Percentiles rank a stretch among this genome's conserved stretches.
Conservation (phyloP, 768 basidiomycete genomes). For the Mycena venus region DNA sequence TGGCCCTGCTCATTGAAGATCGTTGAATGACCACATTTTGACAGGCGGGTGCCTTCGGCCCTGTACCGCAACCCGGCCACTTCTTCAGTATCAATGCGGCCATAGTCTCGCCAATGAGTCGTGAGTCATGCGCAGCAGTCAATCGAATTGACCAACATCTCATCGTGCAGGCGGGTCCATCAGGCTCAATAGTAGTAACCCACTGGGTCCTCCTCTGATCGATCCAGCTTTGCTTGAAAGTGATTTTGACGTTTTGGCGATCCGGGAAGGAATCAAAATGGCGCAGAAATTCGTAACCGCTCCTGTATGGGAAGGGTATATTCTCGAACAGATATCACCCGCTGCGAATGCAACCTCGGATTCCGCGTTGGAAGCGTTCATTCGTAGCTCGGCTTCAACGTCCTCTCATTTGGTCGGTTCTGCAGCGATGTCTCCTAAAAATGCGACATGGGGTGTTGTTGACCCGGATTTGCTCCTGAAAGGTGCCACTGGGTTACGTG, state of each 20-base stretch:
- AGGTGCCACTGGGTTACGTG: constrained; percentile 6
- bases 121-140: constrained; percentile 31
- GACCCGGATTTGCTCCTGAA: constrained; percentile 20
- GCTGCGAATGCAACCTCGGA: constrained; percentile 5
- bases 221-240: constrained; percentile 56
- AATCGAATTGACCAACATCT: background rate
- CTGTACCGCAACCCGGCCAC: background rate
- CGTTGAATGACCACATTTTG: background rate
- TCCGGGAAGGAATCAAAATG: constrained; percentile 27
- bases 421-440: background rate
- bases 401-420: constrained; percentile 12
- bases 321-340: background rate
- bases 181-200: constrained; percentile 50
- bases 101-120: constrained; percentile 21
- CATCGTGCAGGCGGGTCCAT: constrained; percentile 36
- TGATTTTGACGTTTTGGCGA: constrained; percentile 34
- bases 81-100: background rate
- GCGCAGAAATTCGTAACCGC: constrained; percentile 1
- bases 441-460: constrained; percentile 17
- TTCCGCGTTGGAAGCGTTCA: background rate
- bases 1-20: background rate
- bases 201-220: constrained; percentile 56
- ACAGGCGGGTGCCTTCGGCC: background rate
- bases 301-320: constrained; percentile 4
- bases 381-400: constrained; percentile 6